Evolutionary conservation across 805 yeast genomes (phyloP), one percentile per base, ranked within the genome.

Genomic region (Metschnikowia peoriensis): DNA sequence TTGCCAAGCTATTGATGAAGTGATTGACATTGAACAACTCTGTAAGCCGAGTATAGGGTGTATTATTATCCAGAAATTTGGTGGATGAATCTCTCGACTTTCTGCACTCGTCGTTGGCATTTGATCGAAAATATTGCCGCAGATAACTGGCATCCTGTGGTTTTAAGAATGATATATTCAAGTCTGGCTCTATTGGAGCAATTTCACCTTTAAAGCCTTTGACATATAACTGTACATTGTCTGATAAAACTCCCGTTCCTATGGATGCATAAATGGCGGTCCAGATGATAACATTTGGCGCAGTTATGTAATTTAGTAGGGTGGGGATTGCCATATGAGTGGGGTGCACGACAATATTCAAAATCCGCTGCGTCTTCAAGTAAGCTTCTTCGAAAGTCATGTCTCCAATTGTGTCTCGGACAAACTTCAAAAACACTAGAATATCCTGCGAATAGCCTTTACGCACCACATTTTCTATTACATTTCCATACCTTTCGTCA

Each of bases 11-110:
- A 1, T 92, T 92, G 32, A 94, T 78, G 64, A 90, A 93, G 68
- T 92, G 96, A 68, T 94, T 94, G 27, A 94, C 98, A 62, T 94
- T 94, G 74, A 93, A 94, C 53, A 93, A 77, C 66, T 94, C 98
- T 0, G 97, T 87, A 45, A 93, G 77, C 50, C 97, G 75, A 1
- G 94, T 88, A 65, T 93, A 93, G 0, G 97, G 97, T 10, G 77
- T 68, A 45, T 67, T 67, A 11, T 46, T 47, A 17, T 71, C 72
- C 54, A 65, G 66, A 28, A 47, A 43, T 32, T 92, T 92, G 0
- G 97, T 96, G n/a, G 75, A 68, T 45, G 66, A 63, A 27, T 70
- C 70, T 44, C 63, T 65, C 16, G 65, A 52, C 28, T 59, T 59
- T 34, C 60, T 60, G 22, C 58, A 58, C 7, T 46, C 41, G 46